phyloP scores from a whole-genome alignment of 345 rosid species.

The Erysimum cheiranthoides region DNA sequence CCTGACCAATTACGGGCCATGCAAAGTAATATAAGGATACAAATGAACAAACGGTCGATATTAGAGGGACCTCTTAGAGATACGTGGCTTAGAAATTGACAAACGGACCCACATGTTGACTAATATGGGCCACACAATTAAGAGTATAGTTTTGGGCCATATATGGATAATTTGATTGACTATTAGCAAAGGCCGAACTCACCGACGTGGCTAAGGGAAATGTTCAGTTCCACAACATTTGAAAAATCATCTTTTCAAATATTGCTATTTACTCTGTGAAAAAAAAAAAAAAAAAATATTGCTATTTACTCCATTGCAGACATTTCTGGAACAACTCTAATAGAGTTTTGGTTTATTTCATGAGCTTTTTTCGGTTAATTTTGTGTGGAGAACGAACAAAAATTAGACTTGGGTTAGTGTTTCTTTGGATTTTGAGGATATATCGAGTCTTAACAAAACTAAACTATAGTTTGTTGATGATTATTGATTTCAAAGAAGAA shows the following conservation, averaged over 20 bases:
- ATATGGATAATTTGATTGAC: conserved; percentile 12
- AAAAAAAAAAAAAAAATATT: too few species aligned
- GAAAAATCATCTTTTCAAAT: too few species aligned
- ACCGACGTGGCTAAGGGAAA: background rate
- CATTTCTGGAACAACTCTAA: too few species aligned
- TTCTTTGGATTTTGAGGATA: background rate
- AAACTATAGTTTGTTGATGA: background rate
- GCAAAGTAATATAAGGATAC: conserved; percentile 35
- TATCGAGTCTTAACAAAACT: background rate
- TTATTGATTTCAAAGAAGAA: background rate
- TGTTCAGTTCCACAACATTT: background rate
- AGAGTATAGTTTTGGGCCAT: conserved; percentile 22
- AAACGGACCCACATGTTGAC: conserved; percentile 32
- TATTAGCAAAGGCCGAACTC: conserved; percentile 1
- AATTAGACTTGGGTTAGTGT: background rate
- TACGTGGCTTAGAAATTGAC: conserved; percentile 39
- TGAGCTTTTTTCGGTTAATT: background rate
- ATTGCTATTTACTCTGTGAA: too few species aligned
- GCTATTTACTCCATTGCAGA: too few species aligned
- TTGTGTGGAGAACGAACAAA: background rate
- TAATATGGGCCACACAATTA: conserved; percentile 30
- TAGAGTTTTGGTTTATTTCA: background rate
- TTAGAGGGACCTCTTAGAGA: conserved; percentile 13
- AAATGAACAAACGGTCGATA: conserved; percentile 37
- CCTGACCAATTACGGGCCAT: conserved; percentile 37